phyloP scores from a whole-genome alignment of 371 early-diverging fungal genomes.

The Mucor mucedo region DNA sequence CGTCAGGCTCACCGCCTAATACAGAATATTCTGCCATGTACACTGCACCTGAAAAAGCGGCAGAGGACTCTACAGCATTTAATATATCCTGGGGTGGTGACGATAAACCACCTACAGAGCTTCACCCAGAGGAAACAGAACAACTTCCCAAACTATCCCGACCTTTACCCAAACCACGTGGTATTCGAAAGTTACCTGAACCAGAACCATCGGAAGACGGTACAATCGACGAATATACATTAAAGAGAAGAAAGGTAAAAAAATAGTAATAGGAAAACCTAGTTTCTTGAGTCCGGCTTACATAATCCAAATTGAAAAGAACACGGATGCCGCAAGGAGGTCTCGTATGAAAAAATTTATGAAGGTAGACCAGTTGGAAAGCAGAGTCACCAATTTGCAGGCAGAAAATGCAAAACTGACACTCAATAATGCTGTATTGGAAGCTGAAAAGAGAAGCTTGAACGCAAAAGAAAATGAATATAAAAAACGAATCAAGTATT shows the following conservation, averaged over 20 bases:
- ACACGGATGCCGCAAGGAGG: slow-evolving; percentile 93
- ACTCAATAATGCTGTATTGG: slow-evolving; percentile 72
- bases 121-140: slow-evolving; percentile 31
- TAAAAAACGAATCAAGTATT: slow-evolving; percentile 64
- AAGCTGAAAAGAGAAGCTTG: slow-evolving; percentile 68
- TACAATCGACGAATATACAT: slow-evolving; percentile 48
- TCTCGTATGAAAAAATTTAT: slow-evolving; percentile 86
- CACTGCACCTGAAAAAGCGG: neutral
- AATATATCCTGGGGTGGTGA: slow-evolving; percentile 59
- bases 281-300: neutral
- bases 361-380: slow-evolving; percentile 82
- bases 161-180: slow-evolving; percentile 55
- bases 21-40: neutral
- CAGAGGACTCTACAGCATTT: slow-evolving; percentile 33
- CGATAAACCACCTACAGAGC: slow-evolving; percentile 46
- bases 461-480: slow-evolving; percentile 71
- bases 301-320: slow-evolving; percentile 42
- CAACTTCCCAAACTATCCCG: slow-evolving; percentile 22
- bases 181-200: slow-evolving; percentile 49
- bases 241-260: slow-evolving; percentile 48
- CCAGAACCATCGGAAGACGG: slow-evolving; percentile 54
- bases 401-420: slow-evolving; percentile 73
- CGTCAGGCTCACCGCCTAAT: neutral
- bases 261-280: neutral
- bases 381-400: slow-evolving; percentile 75